Percentiles rank a stretch among this genome's conserved stretches.
These are phyloP conservation scores for Juncus effusus DNA, from an alignment of 176 grass and related monocot species.

Conservation along the genomic window DNA sequence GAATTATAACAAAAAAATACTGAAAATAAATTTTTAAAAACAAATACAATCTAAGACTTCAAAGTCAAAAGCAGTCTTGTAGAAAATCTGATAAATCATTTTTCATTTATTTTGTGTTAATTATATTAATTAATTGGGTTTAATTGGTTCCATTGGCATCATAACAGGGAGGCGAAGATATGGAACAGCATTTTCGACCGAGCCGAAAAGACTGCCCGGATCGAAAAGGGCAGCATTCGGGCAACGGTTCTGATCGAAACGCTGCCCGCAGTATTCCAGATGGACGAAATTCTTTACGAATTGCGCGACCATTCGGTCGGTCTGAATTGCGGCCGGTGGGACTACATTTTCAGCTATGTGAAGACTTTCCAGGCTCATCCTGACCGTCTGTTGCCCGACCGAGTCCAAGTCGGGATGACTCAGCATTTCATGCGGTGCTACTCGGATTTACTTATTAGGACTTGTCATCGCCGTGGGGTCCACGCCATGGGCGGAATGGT, in stretches of 20 bases:
- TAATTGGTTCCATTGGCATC: neutral
- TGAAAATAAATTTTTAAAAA: no score
- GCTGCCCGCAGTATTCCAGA: conserved; percentile 85
- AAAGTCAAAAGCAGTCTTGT: neutral
- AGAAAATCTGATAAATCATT: no score
- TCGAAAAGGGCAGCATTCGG: conserved; percentile 61
- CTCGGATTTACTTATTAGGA: conserved; percentile 86
- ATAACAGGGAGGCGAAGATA: conserved; percentile 70
- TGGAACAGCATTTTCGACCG: conserved; percentile 81
- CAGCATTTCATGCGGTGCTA: conserved; percentile 99
- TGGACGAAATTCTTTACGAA: conserved; percentile 96
- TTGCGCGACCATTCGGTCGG: conserved; percentile 77
- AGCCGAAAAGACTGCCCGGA: conserved; percentile 51
- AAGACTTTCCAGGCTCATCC: conserved; percentile 82
- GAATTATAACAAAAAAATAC: no score
- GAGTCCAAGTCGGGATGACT: conserved; percentile 78
- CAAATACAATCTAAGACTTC: neutral
- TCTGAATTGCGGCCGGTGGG: conserved; percentile 96
- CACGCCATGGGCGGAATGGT: conserved; percentile 99
- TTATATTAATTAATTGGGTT: neutral
- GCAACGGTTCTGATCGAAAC: conserved; percentile 95
- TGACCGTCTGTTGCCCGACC: conserved; percentile 85
- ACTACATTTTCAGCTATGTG: conserved; percentile 99
- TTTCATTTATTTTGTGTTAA: no score
- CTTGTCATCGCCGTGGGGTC: conserved; percentile 80